Percentiles rank a stretch among this genome's conserved stretches.
Evolutionary conservation across 192 early-diverging fungal species (phyloP).

Genomic region (Podila epigama): DNA sequence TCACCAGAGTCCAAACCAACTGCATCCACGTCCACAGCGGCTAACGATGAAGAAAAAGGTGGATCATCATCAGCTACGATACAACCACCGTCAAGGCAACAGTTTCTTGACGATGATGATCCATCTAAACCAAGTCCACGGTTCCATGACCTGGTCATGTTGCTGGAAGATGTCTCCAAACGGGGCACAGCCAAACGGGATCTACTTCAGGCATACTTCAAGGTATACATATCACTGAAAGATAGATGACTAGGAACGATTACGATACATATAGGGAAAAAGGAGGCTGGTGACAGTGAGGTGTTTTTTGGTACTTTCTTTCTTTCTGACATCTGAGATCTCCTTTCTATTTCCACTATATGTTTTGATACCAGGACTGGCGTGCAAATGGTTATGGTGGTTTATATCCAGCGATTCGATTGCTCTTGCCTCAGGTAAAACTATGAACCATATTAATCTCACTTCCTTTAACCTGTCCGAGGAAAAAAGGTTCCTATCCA

Average conservation of each 20-base stretch:
- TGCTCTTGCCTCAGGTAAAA: constrained; percentile 48
- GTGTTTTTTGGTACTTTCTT: no score
- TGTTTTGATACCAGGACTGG: constrained; percentile 17
- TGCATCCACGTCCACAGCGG: background rate
- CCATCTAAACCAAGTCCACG: constrained; percentile 24
- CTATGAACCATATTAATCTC: background rate
- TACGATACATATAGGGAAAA: background rate
- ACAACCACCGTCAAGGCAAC: background rate
- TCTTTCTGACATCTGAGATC: no score
- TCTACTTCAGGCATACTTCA: constrained; percentile 13
- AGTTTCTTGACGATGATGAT: constrained; percentile 7
- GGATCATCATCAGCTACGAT: background rate
- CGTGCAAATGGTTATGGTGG: constrained; percentile 34
- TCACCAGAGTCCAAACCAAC: background rate
- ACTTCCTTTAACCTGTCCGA: background rate
- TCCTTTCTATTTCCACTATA: background rate
- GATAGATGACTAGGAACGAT: background rate
- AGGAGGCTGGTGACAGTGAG: no score
- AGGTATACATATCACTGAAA: background rate
- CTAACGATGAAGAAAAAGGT: background rate
- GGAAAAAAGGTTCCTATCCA: background rate
- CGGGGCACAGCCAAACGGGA: constrained; percentile 14
- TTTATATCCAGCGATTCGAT: constrained; percentile 45
- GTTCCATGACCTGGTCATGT: constrained; percentile 42
- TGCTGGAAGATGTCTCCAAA: constrained; percentile 38